Conservation (phyloP, 2,329 filamentous ascomycete species). For the Huntiella abstrusa region DNA sequence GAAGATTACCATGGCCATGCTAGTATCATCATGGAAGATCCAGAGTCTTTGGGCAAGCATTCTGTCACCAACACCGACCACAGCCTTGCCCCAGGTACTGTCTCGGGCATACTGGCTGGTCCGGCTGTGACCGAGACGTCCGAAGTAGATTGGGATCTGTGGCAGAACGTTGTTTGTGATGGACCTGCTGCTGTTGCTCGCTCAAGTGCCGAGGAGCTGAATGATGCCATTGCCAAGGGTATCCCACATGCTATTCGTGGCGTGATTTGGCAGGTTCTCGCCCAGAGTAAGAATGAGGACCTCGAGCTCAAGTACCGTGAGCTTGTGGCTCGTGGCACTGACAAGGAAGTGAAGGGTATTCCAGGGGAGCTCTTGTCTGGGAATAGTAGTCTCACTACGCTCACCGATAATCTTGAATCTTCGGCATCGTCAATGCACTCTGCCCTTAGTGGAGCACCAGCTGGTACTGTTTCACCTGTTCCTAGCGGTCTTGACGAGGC, state of each 20-base stretch:
- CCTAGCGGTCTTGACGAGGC: constrained; percentile 37
- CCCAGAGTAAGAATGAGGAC: constrained; percentile 85
- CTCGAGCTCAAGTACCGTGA: constrained; percentile 76
- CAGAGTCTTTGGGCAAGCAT: constrained; percentile 12
- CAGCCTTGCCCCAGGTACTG: constrained; percentile 65
- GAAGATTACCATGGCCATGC: constrained; percentile 36
- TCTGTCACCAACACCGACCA: constrained; percentile 44
- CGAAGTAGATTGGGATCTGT: constrained; percentile 95
- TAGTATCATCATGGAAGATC: constrained; percentile 13
- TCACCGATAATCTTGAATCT: constrained; percentile 51
- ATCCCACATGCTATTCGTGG: constrained; percentile 90
- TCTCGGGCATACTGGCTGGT: constrained; percentile 59
- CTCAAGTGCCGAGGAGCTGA: constrained; percentile 76
- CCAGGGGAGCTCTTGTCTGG: constrained; percentile 15
- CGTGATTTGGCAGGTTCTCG: constrained; percentile 97
- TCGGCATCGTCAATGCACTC: constrained; percentile 76
- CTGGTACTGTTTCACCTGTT: constrained; percentile 31
- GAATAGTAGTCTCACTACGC: constrained; percentile 35
- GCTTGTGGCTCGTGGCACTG: constrained; percentile 59
- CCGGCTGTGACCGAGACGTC: constrained; percentile 50
- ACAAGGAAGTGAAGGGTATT: constrained; percentile 48
- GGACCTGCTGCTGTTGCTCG: constrained; percentile 75
- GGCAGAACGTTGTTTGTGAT: constrained; percentile 91
- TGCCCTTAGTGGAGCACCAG: constrained; percentile 52
- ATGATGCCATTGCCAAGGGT: constrained; percentile 74